These are phyloP conservation scores for Ceratocystis cubensis DNA, from an alignment of 2,329 filamentous ascomycete genomes.

Conservation along the genomic window DNA sequence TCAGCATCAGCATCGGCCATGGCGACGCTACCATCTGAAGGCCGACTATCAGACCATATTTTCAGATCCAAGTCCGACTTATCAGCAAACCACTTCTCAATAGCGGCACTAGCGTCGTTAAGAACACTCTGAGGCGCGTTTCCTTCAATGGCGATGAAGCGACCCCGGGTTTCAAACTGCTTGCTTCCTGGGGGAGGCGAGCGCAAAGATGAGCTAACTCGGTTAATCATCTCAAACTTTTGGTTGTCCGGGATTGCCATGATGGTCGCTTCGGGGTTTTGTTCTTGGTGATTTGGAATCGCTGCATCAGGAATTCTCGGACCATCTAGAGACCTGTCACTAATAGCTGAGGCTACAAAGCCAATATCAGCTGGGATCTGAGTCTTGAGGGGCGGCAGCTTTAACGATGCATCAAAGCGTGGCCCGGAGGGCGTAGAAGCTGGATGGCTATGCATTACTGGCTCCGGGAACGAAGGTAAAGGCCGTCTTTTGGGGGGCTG, in stretches of 20 bases:
- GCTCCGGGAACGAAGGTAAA: slow-evolving; percentile 6
- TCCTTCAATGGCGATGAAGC: slow-evolving; percentile 75
- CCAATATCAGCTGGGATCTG: slow-evolving; percentile 25
- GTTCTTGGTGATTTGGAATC: background rate
- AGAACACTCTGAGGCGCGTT: slow-evolving; percentile 39
- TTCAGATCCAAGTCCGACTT: slow-evolving; percentile 34
- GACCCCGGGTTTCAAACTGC: slow-evolving; percentile 46
- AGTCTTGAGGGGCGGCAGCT: slow-evolving; percentile 42
- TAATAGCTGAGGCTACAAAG: background rate
- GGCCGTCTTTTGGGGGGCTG: slow-evolving; percentile 8
- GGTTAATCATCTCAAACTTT: slow-evolving; percentile 64
- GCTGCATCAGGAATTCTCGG: background rate
- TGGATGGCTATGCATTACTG: background rate
- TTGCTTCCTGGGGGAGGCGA: slow-evolving; percentile 28
- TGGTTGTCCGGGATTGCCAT: slow-evolving; percentile 61
- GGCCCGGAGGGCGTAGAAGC: background rate
- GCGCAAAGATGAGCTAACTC: slow-evolving; percentile 58
- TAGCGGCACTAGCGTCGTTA: slow-evolving; percentile 46
- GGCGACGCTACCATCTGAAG: slow-evolving; percentile 3
- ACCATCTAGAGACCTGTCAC: slow-evolving; percentile 17
- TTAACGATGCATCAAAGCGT: slow-evolving; percentile 40
- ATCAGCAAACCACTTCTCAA: slow-evolving; percentile 49
- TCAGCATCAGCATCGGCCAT: slow-evolving; percentile 15
- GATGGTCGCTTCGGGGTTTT: slow-evolving; percentile 42
- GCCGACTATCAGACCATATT: slow-evolving; percentile 33